Conservation (phyloP, 2,329 filamentous ascomycete genomes). For the Aspergillus caelatus region DNA sequence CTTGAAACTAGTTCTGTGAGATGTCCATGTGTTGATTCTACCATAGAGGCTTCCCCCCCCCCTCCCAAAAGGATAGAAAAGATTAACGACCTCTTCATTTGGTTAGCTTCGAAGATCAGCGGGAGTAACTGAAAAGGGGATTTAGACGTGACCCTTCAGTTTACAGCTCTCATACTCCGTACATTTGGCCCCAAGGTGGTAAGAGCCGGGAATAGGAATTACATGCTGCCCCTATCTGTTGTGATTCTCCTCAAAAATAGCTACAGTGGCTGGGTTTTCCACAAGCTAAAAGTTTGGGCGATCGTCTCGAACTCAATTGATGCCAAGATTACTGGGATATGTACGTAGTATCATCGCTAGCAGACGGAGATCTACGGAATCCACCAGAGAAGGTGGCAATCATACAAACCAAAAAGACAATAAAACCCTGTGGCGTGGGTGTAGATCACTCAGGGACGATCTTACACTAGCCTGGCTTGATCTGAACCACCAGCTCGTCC, state of each 20-base stretch:
- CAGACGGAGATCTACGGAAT: neutral
- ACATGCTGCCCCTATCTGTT: neutral
- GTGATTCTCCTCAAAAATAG: neutral
- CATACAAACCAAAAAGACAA: neutral
- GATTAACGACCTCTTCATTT: neutral
- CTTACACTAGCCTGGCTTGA: neutral
- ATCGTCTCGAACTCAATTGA: neutral
- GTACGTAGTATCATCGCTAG: neutral
- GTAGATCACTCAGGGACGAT: neutral
- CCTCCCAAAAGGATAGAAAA: neutral
- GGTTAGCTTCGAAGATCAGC: neutral
- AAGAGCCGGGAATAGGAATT: neutral
- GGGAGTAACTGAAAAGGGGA: neutral
- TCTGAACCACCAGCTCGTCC: neutral
- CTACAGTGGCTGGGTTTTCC: neutral
- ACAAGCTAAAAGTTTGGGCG: constrained; percentile 2
- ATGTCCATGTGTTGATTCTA: too few species aligned
- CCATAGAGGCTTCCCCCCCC: too few species aligned
- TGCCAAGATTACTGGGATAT: neutral
- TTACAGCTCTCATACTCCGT: neutral
- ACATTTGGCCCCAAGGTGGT: neutral
- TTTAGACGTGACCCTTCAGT: neutral
- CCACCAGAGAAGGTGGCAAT: neutral
- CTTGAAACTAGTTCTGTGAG: neutral
- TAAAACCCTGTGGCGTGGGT: neutral